Percentiles rank a stretch among this genome's conserved stretches.
These are phyloP conservation scores for Sporothrix dimorphospora DNA, from an alignment of 2,329 filamentous ascomycete species.

Conservation along the genomic window DNA sequence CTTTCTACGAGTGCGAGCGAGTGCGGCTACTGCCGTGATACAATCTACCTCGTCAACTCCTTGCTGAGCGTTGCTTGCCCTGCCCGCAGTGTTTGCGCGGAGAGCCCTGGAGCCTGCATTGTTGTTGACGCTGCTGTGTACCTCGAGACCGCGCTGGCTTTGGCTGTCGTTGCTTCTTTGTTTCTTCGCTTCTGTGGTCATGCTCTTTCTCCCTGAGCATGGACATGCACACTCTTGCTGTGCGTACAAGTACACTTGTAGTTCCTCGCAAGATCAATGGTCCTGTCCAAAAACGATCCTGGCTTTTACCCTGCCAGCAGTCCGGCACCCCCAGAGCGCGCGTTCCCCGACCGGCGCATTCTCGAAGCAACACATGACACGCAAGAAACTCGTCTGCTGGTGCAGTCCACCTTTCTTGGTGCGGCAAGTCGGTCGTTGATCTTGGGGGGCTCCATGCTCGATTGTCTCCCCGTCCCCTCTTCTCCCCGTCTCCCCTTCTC, in stretches of 20 bases:
- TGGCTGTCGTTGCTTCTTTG: neutral
- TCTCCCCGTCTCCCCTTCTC: too few species aligned
- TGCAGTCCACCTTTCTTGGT: neutral
- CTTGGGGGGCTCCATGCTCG: neutral
- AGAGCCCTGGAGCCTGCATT: conserved; percentile 16
- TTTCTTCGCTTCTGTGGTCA: neutral
- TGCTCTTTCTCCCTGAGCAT: neutral
- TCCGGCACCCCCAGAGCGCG: neutral
- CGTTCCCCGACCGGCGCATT: neutral
- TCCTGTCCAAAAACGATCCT: neutral
- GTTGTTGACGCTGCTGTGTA: neutral
- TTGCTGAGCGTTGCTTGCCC: neutral
- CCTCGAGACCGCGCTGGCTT: neutral
- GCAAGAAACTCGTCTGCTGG: neutral
- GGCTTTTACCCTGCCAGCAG: neutral
- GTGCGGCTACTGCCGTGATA: neutral
- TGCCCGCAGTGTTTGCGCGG: neutral
- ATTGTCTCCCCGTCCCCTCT: too few species aligned
- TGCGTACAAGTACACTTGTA: neutral
- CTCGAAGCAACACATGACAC: neutral
- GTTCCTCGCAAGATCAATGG: neutral
- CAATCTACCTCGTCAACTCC: conserved; percentile 7
- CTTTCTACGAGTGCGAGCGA: neutral
- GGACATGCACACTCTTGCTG: neutral
- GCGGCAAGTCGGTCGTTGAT: neutral